Conservation (phyloP, 2,329 filamentous ascomycete species). For the Pestalotiopsis sp. region DNA sequence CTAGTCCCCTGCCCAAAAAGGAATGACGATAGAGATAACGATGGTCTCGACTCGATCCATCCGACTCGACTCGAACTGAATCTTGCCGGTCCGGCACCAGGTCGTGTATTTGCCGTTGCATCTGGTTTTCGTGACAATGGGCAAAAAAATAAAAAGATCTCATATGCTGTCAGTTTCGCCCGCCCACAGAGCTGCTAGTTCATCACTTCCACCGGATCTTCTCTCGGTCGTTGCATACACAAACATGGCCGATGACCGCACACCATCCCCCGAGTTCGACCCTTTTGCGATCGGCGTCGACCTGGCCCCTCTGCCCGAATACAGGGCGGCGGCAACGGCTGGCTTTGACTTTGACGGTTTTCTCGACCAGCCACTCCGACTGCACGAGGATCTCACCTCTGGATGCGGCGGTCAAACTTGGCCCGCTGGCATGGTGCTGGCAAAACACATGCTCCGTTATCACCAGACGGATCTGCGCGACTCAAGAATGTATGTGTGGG, state of each 20-base stretch:
- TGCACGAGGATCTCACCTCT: constrained; percentile 82
- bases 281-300: constrained; percentile 54
- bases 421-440: constrained; percentile 88
- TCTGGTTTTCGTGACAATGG: background rate
- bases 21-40: constrained; percentile 5
- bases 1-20: constrained; percentile 7
- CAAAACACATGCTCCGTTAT: constrained; percentile 80
- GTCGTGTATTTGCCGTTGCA: background rate
- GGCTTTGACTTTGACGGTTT: constrained; percentile 71
- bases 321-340: constrained; percentile 55
- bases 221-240: background rate
- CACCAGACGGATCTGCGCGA: constrained; percentile 62
- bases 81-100: background rate
- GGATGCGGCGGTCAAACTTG: constrained; percentile 94
- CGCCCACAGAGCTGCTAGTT: background rate
- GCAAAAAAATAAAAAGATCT: background rate
- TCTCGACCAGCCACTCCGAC: constrained; percentile 65
- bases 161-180: background rate
- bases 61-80: background rate
- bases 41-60: background rate
- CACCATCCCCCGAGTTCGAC: constrained; percentile 50
- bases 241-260: constrained; percentile 15
- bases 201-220: background rate
- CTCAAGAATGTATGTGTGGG: constrained; percentile 69
- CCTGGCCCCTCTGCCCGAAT: constrained; percentile 58